These are phyloP conservation scores for Populus simonii DNA, from an alignment of 345 rosid species.

Conservation along the genomic window DNA sequence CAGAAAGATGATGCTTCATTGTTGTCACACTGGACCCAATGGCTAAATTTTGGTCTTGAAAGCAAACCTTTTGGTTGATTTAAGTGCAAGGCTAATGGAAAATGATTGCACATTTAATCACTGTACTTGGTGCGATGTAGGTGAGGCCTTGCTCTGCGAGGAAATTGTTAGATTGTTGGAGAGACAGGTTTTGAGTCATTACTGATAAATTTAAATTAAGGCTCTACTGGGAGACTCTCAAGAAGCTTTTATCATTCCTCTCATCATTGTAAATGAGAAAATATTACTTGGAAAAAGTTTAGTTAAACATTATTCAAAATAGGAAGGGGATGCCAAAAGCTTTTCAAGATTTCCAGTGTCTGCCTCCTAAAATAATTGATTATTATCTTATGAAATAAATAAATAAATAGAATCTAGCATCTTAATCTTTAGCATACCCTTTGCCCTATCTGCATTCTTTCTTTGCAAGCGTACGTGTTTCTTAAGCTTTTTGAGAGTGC, in stretches of 20 bases:
- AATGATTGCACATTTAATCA: background rate
- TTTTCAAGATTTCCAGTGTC: background rate
- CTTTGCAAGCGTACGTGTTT: background rate
- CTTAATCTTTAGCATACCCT: background rate
- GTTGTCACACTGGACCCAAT: background rate
- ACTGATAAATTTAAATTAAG: background rate
- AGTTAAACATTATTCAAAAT: background rate
- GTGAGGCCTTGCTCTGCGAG: background rate
- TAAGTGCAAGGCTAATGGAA: background rate
- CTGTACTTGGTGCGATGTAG: background rate
- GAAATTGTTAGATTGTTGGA: background rate
- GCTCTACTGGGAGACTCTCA: background rate
- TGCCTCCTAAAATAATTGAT: background rate
- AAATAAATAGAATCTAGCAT: background rate
- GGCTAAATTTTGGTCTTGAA: background rate
- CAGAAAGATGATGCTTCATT: background rate
- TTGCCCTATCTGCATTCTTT: background rate
- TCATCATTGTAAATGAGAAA: background rate
- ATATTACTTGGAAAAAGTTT: background rate
- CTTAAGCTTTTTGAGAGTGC: background rate
- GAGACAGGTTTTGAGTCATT: background rate
- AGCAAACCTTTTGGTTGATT: background rate
- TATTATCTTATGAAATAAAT: background rate
- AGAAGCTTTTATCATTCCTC: background rate
- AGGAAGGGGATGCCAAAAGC: background rate